Base-by-base conservation (phyloP, 2,329 filamentous ascomycete genomes). In the Pestalotiopsis sp. region DNA sequence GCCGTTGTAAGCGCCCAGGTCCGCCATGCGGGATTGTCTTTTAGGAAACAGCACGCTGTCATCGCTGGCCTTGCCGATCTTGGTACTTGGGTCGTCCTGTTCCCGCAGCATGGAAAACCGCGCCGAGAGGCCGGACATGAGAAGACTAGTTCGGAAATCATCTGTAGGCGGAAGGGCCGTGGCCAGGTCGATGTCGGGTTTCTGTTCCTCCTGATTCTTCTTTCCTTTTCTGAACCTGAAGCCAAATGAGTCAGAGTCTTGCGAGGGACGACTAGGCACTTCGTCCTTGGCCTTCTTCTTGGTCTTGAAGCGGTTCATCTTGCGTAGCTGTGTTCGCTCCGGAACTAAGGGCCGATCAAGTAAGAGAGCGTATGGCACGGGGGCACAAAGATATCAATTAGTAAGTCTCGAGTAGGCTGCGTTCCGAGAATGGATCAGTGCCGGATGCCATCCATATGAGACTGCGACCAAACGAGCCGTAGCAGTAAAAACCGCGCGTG, bases 41-140 rank as follows among this genome's bases (percentile, higher is more conserved):
- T 93, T 95, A 3, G 93, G 93, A 71, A 90, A 92, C 23, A 98
- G 82, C 3, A 98, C 95, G 73, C 95, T 98, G 80, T 98, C 95
- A 77, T 98, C 95, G 79, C 93, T 96, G 17, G 95, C 95, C 80
- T 98, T 98, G 68, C 95, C 95, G 39, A 98, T 87, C 78, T 94
- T 92, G 2, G 94, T 95, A 71, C 85, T 91, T 1, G 95, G 95
- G 75, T 98, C 94, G 78, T 98, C 95, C 79, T 98, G 95, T 80
- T 98, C 95, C 75, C 94, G 87, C 39, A 98, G 84, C 95, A 98
- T 98, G 74, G 95, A 98, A 79, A 99, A 99, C 6, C 96, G 91
- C 13, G 95, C 94, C 0, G 95, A 98, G 4, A 99, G 86, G 57
- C 95, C 95, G 0, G 94, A 95, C 95, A 99, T 97, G 71, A 99